These are phyloP conservation scores for Boletus eberwhitei DNA, from an alignment of 768 basidiomycete species.

Conservation along the genomic window DNA sequence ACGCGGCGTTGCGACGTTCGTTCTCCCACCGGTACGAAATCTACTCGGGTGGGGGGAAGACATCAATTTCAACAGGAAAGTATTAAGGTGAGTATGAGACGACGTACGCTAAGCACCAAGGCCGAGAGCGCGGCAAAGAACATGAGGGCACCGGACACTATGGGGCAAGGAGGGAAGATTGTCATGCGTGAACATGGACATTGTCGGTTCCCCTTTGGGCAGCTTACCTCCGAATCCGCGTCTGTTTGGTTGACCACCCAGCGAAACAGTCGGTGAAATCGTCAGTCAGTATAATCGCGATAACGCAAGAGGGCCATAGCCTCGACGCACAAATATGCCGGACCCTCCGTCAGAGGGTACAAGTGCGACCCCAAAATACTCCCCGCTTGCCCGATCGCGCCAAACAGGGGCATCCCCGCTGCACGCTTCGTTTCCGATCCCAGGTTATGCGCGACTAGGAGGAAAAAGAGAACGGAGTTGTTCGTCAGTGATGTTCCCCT, in stretches of 20 bases:
- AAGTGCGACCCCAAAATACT: constrained; percentile 41
- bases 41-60: constrained; percentile 28
- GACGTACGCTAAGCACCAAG: constrained; percentile 20
- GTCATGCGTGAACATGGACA: not conserved
- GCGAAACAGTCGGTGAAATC: not conserved
- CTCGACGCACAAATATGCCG: constrained; percentile 34
- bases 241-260: not conserved
- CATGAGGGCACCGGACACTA: constrained; percentile 18
- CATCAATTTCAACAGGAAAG: not conserved
- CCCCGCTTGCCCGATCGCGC: constrained; percentile 42
- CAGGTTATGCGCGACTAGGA: constrained; percentile 39
- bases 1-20: constrained; percentile 45
- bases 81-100: not conserved
- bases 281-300: not conserved
- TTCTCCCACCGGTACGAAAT: constrained; percentile 65
- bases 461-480: not conserved
- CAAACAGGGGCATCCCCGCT: constrained; percentile 40
- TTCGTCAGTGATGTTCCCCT: not conserved
- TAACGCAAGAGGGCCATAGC: not conserved
- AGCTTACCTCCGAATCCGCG: constrained; percentile 19
- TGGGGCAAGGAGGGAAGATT: not conserved
- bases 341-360: constrained; percentile 40
- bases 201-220: not conserved
- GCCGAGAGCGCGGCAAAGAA: constrained; percentile 21
- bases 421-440: constrained; percentile 47